Evolutionary conservation across 768 basidiomycete species (phyloP).

Genomic region (Suillus luteus): DNA sequence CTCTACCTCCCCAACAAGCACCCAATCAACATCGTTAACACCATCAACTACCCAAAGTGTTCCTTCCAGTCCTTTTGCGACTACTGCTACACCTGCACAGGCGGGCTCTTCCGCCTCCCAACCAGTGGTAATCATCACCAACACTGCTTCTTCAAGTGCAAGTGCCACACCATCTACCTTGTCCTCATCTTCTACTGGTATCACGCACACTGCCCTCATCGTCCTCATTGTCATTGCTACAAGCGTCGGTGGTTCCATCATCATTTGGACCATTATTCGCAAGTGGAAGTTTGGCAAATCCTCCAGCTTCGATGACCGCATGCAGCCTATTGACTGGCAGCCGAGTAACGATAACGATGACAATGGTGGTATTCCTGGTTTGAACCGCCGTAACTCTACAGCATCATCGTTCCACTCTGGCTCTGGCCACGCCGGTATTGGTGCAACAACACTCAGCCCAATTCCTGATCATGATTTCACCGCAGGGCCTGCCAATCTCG

Average conservation of each 20-base stretch:
- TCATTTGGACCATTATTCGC: slow-evolving; percentile 89
- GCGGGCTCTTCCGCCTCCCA: slow-evolving; percentile 57
- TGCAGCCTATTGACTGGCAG: slow-evolving; percentile 89
- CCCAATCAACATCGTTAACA: slow-evolving; percentile 17
- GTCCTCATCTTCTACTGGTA: slow-evolving; percentile 35
- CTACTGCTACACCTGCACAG: slow-evolving; percentile 37
- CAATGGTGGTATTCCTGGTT: slow-evolving; percentile 45
- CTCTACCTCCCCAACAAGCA: slow-evolving; percentile 17
- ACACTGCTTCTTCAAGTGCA: slow-evolving; percentile 22
- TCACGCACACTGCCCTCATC: slow-evolving; percentile 49
- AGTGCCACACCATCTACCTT: slow-evolving; percentile 26
- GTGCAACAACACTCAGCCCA: slow-evolving; percentile 37
- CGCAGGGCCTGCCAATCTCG: slow-evolving; percentile 54
- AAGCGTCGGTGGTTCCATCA: slow-evolving; percentile 63
- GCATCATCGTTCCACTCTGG: slow-evolving; percentile 73
- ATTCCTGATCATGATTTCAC: slow-evolving; percentile 81
- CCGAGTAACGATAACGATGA: slow-evolving; percentile 52
- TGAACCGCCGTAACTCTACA: slow-evolving; percentile 53
- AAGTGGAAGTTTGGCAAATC: slow-evolving; percentile 90
- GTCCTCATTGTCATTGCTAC: slow-evolving; percentile 71
- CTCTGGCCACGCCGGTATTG: slow-evolving; percentile 32
- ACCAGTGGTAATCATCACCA: slow-evolving; percentile 31
- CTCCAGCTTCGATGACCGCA: slow-evolving; percentile 76
- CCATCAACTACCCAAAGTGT: slow-evolving; percentile 14
- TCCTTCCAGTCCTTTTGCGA: slow-evolving; percentile 19